Evolutionary conservation across 345 rosid genomes (phyloP), one percentile per base, ranked within the genome.

Genomic region (Xanthoceras sorbifolium): DNA sequence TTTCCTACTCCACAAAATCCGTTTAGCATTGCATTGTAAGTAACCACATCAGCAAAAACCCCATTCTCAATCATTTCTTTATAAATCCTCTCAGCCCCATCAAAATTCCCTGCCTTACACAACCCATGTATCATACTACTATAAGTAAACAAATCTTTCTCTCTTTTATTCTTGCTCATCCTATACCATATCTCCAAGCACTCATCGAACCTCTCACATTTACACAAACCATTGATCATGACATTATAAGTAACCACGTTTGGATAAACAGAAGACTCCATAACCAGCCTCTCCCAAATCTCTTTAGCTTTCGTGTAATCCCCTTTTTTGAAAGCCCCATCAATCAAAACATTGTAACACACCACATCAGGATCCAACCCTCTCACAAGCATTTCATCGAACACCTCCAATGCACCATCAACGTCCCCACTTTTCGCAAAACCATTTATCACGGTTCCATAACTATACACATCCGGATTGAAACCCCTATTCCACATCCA

Each of bases 161-260:
- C 81, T 25, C 92, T 81, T 67, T 88, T 90, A 71, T 91, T 96
- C 67, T 69, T 78, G 62, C 85, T 84, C 99, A 92, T 90, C 80
- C 97, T 90, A 71, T 90, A 87, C 97, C 94, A 96, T 32, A 92
- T 81, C 75, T 85, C 85, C 81, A 92, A 80, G 64, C 94, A 78
- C 83, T 91, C 93, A 69, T 90, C 89, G 48, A 88, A 77, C 79
- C 80, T 89, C 42, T 92, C 90, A 57, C 95, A 89, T 73, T 90
- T 92, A 74, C 91, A 91, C 80, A 93, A 83, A 62, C 97, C 97
- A 81, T 77, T 88, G 66, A 93, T 92, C 98, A 95, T 92, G 50
- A 91, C 82, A 78, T 92, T 96, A 74, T 96, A 93, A 52, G 94
- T 90, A 75, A 83, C 88, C 12, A 90, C 91, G 86, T 88, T 92